Evolutionary conservation across 805 yeast genomes (phyloP), one percentile per base, ranked within the genome.

Genomic region (Yamadazyma endophytica): DNA sequence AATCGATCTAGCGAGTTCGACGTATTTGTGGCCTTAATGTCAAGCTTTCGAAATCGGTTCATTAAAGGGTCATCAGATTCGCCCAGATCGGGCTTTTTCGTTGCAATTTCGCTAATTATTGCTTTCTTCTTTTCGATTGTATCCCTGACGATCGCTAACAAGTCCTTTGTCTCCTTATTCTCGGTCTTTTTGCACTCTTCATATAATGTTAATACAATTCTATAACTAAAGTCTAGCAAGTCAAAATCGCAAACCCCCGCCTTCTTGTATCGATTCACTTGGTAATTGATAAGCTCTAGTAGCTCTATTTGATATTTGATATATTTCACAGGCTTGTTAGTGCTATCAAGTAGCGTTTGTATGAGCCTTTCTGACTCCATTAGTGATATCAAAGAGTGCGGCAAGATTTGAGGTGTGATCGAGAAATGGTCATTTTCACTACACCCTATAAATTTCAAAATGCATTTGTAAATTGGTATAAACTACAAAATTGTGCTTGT

Each of bases 191-290:
- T 23, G 17, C 31, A 33, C 11, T 38, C 37, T n/a, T 32, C 13
- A 8, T 33, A 22, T 6, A 38, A n/a, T 18, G 7, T 17, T 17
- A 23, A 24, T 3, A 50, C 49, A 5, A 42, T 26, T 5, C 29
- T 24, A 26, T 45, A 58, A 31, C 54, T 41, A 2, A 65, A 45
- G 34, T 49, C 58, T 2, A 66, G 63, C 31, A 60, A 29, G 35
- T 60, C 67, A 39, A 49, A 53, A 37, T 65, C 70, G 37, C 70
- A 65, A 31, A 51, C 52, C 1, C 59, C 56, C n/a, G 54, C 21
- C 15, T 32, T 42, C 3, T 49, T 44, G 9, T 46, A 35, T 32
- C 60, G 56, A 24, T 51, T 50, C 18, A 41, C 31, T 39, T 65
- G 65, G 30, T 52, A 53, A 26, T 52, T 55, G 42, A 62, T 56